Evolutionary conservation across 2,329 filamentous ascomycete genomes (phyloP).

Genomic region (Colletotrichum sp.): DNA sequence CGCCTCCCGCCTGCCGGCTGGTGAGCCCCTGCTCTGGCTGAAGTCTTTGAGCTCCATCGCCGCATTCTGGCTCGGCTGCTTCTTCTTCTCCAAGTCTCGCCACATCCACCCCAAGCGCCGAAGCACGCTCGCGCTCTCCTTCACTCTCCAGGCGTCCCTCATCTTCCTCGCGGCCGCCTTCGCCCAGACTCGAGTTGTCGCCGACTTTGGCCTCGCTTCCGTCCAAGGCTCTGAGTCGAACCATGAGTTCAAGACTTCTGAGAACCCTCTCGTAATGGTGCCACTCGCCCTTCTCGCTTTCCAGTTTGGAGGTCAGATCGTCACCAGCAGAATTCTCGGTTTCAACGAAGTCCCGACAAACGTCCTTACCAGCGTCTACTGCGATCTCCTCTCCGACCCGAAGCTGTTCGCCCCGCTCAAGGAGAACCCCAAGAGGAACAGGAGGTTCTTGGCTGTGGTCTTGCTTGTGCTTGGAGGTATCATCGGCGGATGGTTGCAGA

Average conservation of each 20-base stretch:
- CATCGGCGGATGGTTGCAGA: conserved; percentile 52
- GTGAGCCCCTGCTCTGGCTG: conserved; percentile 57
- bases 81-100: conserved; percentile 45
- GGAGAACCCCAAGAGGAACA: conserved; percentile 55
- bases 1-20: conserved; percentile 54
- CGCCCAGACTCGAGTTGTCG: conserved; percentile 50
- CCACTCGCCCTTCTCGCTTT: conserved; percentile 55
- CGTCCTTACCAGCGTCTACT: conserved; percentile 60
- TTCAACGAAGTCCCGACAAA: conserved; percentile 60
- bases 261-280: conserved; percentile 47
- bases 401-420: conserved; percentile 43
- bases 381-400: conserved; percentile 57
- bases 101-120: conserved; percentile 40
- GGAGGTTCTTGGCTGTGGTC: conserved; percentile 49
- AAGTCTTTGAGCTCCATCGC: conserved; percentile 58
- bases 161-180: conserved; percentile 59
- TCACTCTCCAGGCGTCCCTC: conserved; percentile 55
- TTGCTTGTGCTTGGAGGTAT: conserved; percentile 53
- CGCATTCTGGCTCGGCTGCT: conserved; percentile 59
- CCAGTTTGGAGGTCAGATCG: conserved; percentile 59
- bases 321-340: conserved; percentile 51
- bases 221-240: conserved; percentile 20
- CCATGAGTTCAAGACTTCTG: conserved; percentile 24
- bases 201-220: conserved; percentile 40
- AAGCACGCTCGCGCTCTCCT: conserved; percentile 50